Base-by-base conservation (phyloP, 805 yeast genomes). In the Candida adriatica region DNA sequence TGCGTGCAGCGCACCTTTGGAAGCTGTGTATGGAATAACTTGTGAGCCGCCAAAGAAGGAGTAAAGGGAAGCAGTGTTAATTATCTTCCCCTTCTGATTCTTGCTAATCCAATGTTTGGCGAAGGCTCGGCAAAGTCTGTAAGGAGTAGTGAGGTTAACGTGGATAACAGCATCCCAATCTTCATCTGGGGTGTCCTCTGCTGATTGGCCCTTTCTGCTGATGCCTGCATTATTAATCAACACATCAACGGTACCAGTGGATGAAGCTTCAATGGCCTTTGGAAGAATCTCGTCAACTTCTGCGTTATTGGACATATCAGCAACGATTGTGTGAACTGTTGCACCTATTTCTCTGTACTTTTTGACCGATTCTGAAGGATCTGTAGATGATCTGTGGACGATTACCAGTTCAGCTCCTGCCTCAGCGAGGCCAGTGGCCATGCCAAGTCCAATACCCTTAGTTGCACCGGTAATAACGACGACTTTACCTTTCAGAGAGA, bases 201-300 rank as follows among this genome's bases (percentile, higher is more conserved):
- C 62, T 11, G 83, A 19, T n/a, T n/a, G 82, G 15, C 67, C 58
- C 16, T 73, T 65, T 84, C 87, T 79, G 6, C 85, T 74, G 20
- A 83, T 74, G 24, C 95, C 95, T 13, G 95, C 95, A 53, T 86
- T 86, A 51, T 92, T 92, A 31, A 86, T 86, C 45, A 82, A 73
- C 13, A 83, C 65, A 55, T 86, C 95, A 41, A 86, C 74, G 41
- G 71, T 70, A 33, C 78, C 76, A n/a, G 49, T 43, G 25, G 45
- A 32, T 50, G 86, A 85, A 48, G 83, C 87, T 40, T 61, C 46
- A 42, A 37, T 10, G 5, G 35, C 29, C 30, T 31, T n/a, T 14
- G 34, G 32, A 8, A 37, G 17, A 24, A 37, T 27, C 21, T 29
- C 26, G 16, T 33, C 36, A 10, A 37, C 34, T 14, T 33, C 40